Evolutionary conservation across 1,139 yeast genomes (phyloP).

Genomic region (Nakaseomyces kungkrabaensis): DNA sequence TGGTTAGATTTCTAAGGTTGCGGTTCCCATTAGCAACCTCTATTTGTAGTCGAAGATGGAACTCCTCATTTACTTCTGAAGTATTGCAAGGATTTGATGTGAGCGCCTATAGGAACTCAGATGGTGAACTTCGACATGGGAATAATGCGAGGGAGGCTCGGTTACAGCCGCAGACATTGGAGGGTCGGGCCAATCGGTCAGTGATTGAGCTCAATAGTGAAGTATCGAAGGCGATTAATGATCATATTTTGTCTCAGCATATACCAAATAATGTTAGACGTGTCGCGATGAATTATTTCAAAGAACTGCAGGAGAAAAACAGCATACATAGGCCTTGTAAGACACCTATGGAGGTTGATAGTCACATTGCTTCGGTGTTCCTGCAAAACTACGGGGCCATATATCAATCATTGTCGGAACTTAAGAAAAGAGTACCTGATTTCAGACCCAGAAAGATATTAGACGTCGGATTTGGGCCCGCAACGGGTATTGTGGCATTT

Average conservation of each 20-base stretch:
- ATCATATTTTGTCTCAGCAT: conserved; percentile 46
- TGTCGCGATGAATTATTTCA: conserved; percentile 44
- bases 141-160: conserved; percentile 23
- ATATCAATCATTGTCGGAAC: conserved; percentile 57
- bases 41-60: background rate
- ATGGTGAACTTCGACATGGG: conserved; percentile 23
- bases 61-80: background rate
- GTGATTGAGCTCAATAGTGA: conserved; percentile 40
- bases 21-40: background rate
- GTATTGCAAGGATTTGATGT: conserved; percentile 8
- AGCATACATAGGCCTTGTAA: conserved; percentile 41
- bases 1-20: too few relatives aligned
- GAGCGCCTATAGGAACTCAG: conserved; percentile 20
- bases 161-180: conserved; percentile 31
- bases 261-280: conserved; percentile 49
- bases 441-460: conserved; percentile 61
- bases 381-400: conserved; percentile 73
- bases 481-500: conserved; percentile 81
- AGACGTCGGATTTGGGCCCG: conserved; percentile 88
- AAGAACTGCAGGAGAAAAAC: conserved; percentile 40
- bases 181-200: conserved; percentile 22
- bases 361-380: conserved; percentile 76
- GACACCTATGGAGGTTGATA: conserved; percentile 59
- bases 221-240: conserved; percentile 47
- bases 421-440: conserved; percentile 42